Conservation (phyloP, 2,329 filamentous ascomycete genomes). For the Rhynchosporium graminicola region DNA sequence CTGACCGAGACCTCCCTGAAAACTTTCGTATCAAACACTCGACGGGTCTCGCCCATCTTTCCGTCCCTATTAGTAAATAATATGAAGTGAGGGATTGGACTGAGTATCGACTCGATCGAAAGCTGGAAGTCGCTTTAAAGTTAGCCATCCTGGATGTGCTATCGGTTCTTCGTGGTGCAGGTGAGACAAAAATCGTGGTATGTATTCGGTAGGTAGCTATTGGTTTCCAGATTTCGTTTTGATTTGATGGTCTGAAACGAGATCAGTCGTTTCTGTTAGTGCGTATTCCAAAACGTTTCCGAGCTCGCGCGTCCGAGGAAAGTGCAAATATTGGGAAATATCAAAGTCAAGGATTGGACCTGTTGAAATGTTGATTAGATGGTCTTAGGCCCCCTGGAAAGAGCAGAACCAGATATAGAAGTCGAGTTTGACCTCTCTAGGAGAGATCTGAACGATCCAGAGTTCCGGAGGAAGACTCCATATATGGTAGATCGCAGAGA, state of each 20-base stretch:
- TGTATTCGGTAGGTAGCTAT: not conserved
- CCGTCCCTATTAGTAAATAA: too few species aligned
- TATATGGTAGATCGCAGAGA: not conserved
- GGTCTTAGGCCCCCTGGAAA: not conserved
- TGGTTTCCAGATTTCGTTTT: not conserved
- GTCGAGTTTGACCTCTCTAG: not conserved
- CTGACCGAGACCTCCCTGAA: too few species aligned
- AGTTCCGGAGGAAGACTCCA: not conserved
- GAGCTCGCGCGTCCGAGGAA: too few species aligned
- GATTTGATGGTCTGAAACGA: not conserved
- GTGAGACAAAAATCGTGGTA: not conserved
- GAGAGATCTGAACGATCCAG: slow-evolving; percentile 3
- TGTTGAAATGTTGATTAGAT: too few species aligned
- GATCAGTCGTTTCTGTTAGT: not conserved
- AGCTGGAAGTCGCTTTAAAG: not conserved
- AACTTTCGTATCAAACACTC: too few species aligned
- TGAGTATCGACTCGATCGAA: not conserved
- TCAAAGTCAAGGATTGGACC: not conserved
- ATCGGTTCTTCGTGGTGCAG: not conserved
- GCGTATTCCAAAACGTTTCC: too few species aligned
- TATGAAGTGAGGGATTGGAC: not conserved
- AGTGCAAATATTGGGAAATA: not conserved
- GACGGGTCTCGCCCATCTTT: too few species aligned
- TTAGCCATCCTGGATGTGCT: not conserved
- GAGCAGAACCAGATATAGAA: not conserved